A percentile compares a stretch with the other conserved stretches of the same genome.
Evolutionary conservation across 2,329 filamentous ascomycete species (phyloP).

Genomic region (Coniochaeta sp.): DNA sequence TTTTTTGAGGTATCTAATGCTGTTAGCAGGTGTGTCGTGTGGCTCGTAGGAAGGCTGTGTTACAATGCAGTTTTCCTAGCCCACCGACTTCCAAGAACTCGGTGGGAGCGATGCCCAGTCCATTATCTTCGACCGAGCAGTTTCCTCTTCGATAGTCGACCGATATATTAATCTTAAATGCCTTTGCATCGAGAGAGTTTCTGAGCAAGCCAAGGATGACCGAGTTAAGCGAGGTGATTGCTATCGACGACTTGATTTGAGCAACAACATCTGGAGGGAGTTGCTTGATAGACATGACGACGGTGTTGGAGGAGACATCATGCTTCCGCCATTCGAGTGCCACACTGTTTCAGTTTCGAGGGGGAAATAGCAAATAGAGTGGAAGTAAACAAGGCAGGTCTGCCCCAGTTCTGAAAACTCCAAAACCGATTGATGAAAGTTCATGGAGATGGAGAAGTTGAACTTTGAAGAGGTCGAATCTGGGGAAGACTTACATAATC

Average conservation of each 20-base stretch:
- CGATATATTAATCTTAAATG: conserved; percentile 60
- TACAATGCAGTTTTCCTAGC: conserved; percentile 67
- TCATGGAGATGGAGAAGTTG: too few species aligned
- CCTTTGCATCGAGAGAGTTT: conserved; percentile 78
- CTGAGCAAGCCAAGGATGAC: conserved; percentile 67
- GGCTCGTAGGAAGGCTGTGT: conserved; percentile 27
- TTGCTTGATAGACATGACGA: conserved; percentile 55
- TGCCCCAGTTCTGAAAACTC: too few species aligned
- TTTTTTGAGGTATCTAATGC: conserved; percentile 71
- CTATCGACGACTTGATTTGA: conserved; percentile 79
- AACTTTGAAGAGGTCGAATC: neutral
- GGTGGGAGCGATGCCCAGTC: conserved; percentile 62
- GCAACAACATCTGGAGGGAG: conserved; percentile 65
- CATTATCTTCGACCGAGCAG: conserved; percentile 80
- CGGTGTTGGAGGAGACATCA: neutral
- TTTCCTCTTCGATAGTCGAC: conserved; percentile 70
- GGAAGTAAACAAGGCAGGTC: too few species aligned
- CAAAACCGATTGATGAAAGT: too few species aligned
- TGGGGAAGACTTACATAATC: neutral
- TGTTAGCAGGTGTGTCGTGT: too few species aligned
- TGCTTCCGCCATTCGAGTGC: neutral
- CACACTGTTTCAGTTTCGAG: neutral
- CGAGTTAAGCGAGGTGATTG: conserved; percentile 65
- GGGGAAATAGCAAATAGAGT: too few species aligned
- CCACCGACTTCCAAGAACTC: conserved; percentile 70